Evolutionary conservation across 257 asterid genomes (phyloP).

Genomic region (Linderniella brevidens): DNA sequence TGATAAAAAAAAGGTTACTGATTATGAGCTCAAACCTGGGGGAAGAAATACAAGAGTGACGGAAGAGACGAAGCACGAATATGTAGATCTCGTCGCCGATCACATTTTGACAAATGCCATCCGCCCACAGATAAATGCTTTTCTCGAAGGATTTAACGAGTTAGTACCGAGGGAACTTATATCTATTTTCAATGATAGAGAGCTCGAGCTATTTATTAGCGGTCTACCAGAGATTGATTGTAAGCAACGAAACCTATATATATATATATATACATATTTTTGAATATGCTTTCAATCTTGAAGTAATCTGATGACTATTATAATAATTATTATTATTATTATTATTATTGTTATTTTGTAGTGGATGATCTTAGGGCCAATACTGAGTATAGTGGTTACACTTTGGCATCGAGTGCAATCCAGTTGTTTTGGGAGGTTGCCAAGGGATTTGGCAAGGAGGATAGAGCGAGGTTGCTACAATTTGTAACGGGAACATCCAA

Average conservation of each 20-base stretch:
- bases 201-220: slow-evolving; percentile 84
- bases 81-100: slow-evolving; percentile 95
- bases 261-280: no score
- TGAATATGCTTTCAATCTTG: no score
- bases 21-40: slow-evolving; percentile 94
- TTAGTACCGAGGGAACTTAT: slow-evolving; percentile 78
- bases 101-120: slow-evolving; percentile 92
- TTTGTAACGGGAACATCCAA: slow-evolving; percentile 97
- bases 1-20: slow-evolving; percentile 98
- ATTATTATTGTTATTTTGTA: slow-evolving; percentile 10
- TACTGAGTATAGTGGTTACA: slow-evolving; percentile 84
- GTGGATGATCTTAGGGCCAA: slow-evolving; percentile 93
- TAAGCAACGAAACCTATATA: no score
- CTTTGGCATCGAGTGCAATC: slow-evolving; percentile 57
- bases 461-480: slow-evolving; percentile 92
- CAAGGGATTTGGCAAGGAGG: slow-evolving; percentile 82
- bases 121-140: slow-evolving; percentile 89
- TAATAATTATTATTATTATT: no score
- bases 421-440: slow-evolving; percentile 99
- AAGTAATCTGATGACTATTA: no score
- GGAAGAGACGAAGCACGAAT: slow-evolving; percentile 96
- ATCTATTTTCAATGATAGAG: slow-evolving; percentile 84
- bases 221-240: slow-evolving; percentile 97
- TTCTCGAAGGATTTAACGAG: slow-evolving; percentile 86
- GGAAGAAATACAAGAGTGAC: slow-evolving; percentile 93